Percentiles rank a stretch among this genome's conserved stretches.
Conservation (phyloP, 257 asterid genomes). For the Nicotiana undulata region DNA sequence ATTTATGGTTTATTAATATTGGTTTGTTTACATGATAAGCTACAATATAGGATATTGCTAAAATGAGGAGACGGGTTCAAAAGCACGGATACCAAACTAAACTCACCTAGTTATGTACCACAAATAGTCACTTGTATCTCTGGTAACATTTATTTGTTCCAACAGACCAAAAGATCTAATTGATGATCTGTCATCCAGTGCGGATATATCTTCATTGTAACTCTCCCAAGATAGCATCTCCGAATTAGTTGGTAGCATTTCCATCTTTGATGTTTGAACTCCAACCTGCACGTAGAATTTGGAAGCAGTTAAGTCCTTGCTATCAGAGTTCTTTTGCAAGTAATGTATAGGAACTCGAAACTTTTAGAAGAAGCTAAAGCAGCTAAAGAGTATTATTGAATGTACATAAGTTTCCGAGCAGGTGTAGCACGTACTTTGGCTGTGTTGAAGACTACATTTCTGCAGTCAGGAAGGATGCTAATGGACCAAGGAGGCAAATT, state of each 20-base stretch:
- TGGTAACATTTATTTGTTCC: conserved; percentile 89
- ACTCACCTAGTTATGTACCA: conserved; percentile 82
- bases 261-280: conserved; percentile 69
- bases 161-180: conserved; percentile 66
- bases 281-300: conserved; percentile 48
- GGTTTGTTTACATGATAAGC: no score
- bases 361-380: background rate
- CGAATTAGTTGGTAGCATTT: conserved; percentile 53
- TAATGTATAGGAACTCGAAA: background rate
- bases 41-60: no score
- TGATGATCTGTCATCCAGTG: conserved; percentile 63
- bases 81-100: background rate
- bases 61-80: background rate
- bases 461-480: conserved; percentile 95
- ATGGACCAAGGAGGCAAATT: conserved; percentile 91
- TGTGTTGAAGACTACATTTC: conserved; percentile 76
- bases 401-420: background rate
- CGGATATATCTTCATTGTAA: conserved; percentile 68
- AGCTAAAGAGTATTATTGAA: background rate
- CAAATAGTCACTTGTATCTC: conserved; percentile 84
- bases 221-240: conserved; percentile 80
- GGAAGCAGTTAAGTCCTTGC: background rate
- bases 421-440: conserved; percentile 57
- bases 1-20: no score
- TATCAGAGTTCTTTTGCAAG: background rate